Evolutionary conservation across 345 rosid species (phyloP).

Genomic region (Reutealis trisperma): DNA sequence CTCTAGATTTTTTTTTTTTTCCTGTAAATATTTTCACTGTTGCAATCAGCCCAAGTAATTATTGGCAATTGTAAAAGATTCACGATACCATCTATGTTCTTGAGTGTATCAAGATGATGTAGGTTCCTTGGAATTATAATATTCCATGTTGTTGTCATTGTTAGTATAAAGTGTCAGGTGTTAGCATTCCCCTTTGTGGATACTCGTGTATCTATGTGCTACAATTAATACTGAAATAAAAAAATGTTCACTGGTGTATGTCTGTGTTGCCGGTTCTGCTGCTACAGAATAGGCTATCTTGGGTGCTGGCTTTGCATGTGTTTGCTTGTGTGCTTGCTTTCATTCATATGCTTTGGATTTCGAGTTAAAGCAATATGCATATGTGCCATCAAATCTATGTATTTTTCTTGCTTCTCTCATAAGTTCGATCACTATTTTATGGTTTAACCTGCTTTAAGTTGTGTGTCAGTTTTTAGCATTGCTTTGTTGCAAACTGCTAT

Average conservation of each 20-base stretch:
- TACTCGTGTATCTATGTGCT: background rate
- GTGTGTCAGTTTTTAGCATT: background rate
- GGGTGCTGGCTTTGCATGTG: background rate
- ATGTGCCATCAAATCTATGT: background rate
- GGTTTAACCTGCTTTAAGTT: background rate
- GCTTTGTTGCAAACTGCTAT: background rate
- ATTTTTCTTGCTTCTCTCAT: slow-evolving; percentile 1
- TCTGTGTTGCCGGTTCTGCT: background rate
- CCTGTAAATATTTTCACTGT: background rate
- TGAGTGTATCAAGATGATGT: background rate
- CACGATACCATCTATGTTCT: background rate
- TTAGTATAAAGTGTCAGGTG: background rate
- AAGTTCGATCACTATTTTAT: background rate
- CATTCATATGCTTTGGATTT: background rate
- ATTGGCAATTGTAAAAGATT: background rate
- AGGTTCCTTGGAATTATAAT: background rate
- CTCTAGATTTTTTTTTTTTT: background rate
- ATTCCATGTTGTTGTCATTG: background rate
- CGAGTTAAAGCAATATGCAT: background rate
- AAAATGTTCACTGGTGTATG: background rate
- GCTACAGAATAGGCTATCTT: background rate
- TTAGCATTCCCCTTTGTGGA: background rate
- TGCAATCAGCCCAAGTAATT: slow-evolving; percentile 2
- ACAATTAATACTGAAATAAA: background rate
- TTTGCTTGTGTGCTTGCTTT: background rate